These are phyloP conservation scores for Pyrenochaeta sp. DNA, from an alignment of 2,329 filamentous ascomycete genomes.

Conservation along the genomic window DNA sequence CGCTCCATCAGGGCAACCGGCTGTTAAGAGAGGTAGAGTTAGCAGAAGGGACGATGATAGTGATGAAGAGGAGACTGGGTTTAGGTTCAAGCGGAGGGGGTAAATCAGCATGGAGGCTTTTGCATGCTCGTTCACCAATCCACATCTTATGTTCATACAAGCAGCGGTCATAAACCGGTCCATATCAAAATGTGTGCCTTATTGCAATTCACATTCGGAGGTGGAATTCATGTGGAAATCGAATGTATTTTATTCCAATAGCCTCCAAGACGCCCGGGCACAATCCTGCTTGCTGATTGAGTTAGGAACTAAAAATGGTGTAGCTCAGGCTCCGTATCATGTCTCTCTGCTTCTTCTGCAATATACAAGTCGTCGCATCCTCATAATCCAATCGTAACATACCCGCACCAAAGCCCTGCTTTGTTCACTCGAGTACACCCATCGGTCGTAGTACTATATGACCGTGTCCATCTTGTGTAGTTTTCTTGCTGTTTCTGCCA, in stretches of 20 bases:
- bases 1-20: conserved; percentile 32
- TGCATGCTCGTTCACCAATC: too few relatives aligned
- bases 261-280: conserved; percentile 15
- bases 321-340: conserved; percentile 1
- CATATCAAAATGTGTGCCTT: too few relatives aligned
- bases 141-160: too few relatives aligned
- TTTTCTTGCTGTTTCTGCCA: too few relatives aligned
- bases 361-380: conserved; percentile 1
- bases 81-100: conserved; percentile 58
- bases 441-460: neutral
- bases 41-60: conserved; percentile 56
- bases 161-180: too few relatives aligned
- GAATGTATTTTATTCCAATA: conserved; percentile 6
- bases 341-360: neutral
- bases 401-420: too few relatives aligned
- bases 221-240: neutral
- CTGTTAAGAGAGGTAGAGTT: conserved; percentile 37
- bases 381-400: neutral
- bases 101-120: neutral
- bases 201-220: too few relatives aligned
- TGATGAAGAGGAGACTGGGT: conserved; percentile 66
- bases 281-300: conserved; percentile 12
- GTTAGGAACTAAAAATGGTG: neutral
- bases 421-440: neutral
- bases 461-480: too few relatives aligned